phyloP scores from a whole-genome alignment of 306 rosid genomes.

The Abrus pulchellus region DNA sequence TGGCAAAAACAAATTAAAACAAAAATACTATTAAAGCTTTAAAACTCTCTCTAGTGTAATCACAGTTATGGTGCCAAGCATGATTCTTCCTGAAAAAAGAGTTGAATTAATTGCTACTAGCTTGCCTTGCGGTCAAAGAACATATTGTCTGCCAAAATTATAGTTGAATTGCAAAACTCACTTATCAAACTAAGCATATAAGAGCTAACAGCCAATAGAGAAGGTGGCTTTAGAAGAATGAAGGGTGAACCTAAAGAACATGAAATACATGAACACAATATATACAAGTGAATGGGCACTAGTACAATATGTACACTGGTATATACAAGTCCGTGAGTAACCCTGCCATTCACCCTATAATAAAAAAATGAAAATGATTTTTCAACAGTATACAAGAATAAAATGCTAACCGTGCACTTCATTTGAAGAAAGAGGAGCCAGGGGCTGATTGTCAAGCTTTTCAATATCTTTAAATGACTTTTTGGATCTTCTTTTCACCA shows the following conservation, averaged over 20 bases:
- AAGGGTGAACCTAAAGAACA: not conserved
- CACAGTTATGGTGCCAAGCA: constrained; percentile 13
- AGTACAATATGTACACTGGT: too few relatives aligned
- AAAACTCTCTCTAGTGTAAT: constrained; percentile 8
- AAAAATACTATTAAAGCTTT: not conserved
- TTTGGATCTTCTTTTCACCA: constrained; percentile 78
- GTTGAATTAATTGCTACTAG: constrained; percentile 28
- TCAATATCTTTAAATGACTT: constrained; percentile 73
- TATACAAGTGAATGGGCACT: not conserved
- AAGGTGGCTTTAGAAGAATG: constrained; percentile 29
- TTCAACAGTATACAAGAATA: constrained; percentile 31
- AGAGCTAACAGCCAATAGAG: not conserved
- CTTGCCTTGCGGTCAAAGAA: not conserved
- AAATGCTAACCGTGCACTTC: constrained; percentile 70
- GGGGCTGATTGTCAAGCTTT: constrained; percentile 77
- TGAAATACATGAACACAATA: constrained; percentile 18
- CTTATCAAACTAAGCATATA: constrained; percentile 3
- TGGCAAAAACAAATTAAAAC: not conserved
- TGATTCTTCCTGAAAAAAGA: not conserved
- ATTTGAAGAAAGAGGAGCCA: constrained; percentile 64
- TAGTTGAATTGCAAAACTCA: not conserved
- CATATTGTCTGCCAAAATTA: not conserved
- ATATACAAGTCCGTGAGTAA: too few relatives aligned
- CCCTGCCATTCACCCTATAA: not conserved
- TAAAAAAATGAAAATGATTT: constrained; percentile 32